Base-by-base conservation (phyloP, 805 yeast species). In the Suhomyces sp. region DNA sequence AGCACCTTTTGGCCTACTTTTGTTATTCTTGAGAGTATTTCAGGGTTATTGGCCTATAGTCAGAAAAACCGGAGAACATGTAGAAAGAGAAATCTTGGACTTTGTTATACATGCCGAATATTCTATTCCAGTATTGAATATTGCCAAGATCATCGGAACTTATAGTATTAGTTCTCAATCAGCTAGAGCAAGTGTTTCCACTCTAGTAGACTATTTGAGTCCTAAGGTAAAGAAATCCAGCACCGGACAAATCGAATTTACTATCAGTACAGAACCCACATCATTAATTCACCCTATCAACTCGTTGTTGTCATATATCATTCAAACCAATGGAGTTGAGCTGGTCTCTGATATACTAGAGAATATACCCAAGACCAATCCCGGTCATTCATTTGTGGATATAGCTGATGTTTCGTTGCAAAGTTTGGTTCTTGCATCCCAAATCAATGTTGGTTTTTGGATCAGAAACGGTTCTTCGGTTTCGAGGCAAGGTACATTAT, bases 21-120 rank as follows among this genome's bases (percentile, higher is more conserved):
- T 82, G 2, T 64, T 77, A 9, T 69, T 84, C n/a, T 70, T 84
- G 26, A 74, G 79, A 50, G 64, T 73, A 15, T 86, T 83, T 63
- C 87, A 86, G 60, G 83, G 85, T 23, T 79, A 80, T 40, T 81
- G 81, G 75, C 73, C 78, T 24, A 67, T 86, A 27, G 73, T 66
- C 52, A 76, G 90, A 54, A 85, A 84, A 56, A 74, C 74, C 44
- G 93, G 90, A 9, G 86, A 84, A 6, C 93, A 87, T 68, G 88
- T 86, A 29, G 80, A 81, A 51, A 74, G 73, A 49, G 90, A 87
- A 60, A 73, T 74, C 41, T 71, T 71, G 27, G 81, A 76, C 44
- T 84, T 77, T 57, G 72, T 76, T 17, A 65, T 78, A 1, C 84
- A 84, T 58, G 71, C 79, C 48, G 79, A 78, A 51, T 74, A 76